Conservation (phyloP, 1,284 basidiomycete species). For the Leccinum pachyderme region DNA sequence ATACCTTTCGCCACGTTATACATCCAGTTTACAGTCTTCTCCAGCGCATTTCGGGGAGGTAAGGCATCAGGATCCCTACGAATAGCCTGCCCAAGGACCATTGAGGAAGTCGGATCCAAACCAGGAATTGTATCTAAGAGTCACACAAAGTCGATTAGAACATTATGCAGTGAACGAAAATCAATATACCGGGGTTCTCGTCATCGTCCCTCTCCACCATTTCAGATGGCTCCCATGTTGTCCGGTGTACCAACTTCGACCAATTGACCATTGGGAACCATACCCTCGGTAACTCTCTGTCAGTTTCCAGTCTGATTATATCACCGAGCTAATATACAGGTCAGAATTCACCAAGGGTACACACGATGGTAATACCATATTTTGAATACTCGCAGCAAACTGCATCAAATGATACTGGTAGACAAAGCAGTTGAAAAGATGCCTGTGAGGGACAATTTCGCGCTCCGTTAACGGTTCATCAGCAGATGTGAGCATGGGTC, state of each 20-base stretch:
- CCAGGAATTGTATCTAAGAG: constrained; percentile 59
- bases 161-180: not conserved
- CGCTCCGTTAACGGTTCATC: constrained; percentile 34
- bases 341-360: constrained; percentile 17
- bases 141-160: not conserved
- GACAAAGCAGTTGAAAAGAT: constrained; percentile 66
- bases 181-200: constrained; percentile 49
- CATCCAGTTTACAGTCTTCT: constrained; percentile 47
- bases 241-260: constrained; percentile 41
- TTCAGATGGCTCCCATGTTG: constrained; percentile 48
- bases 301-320: constrained; percentile 57
- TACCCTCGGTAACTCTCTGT: constrained; percentile 47
- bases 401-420: constrained; percentile 73
- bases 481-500: constrained; percentile 54
- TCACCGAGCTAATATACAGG: constrained; percentile 44
- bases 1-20: constrained; percentile 43
- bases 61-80: constrained; percentile 74
- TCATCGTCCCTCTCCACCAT: constrained; percentile 48
- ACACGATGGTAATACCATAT: constrained; percentile 42
- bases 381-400: constrained; percentile 46
- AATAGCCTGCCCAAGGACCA: constrained; percentile 54
- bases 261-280: constrained; percentile 66
- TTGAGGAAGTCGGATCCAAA: constrained; percentile 39
- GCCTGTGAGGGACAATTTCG: constrained; percentile 55
- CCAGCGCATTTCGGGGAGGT: constrained; percentile 59